Evolutionary conservation across 2,329 filamentous ascomycete genomes (phyloP).

Genomic region (Penicillium occitanis): DNA sequence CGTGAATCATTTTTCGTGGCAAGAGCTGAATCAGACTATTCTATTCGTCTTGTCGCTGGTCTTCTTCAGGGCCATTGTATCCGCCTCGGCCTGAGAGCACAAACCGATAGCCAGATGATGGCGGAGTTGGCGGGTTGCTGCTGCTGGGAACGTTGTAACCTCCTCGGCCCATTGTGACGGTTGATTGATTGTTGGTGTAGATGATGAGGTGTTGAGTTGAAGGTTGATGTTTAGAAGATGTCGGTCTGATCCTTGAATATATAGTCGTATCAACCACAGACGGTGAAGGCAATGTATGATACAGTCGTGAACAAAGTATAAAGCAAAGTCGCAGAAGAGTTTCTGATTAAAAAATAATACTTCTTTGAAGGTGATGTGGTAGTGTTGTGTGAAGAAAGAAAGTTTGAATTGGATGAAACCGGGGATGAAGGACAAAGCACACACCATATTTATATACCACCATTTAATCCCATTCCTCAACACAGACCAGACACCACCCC

Average conservation of each 20-base stretch:
- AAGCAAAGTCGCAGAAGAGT: not conserved
- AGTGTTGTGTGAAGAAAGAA: not conserved
- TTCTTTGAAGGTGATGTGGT: not conserved
- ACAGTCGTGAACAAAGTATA: not conserved
- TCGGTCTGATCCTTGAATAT: not conserved
- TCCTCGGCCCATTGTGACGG: slow-evolving; percentile 38
- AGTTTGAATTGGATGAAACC: not conserved
- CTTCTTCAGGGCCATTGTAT: slow-evolving; percentile 30
- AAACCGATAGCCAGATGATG: slow-evolving; percentile 14
- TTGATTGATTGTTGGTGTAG: not conserved
- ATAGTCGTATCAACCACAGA: not conserved
- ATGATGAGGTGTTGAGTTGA: not conserved
- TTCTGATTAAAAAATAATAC: not conserved
- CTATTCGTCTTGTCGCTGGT: slow-evolving; percentile 19
- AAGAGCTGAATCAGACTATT: slow-evolving; percentile 6
- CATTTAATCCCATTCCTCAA: not conserved
- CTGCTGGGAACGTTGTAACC: slow-evolving; percentile 35
- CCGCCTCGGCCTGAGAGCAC: slow-evolving; percentile 25
- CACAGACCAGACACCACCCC: not conserved
- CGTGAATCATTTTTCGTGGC: not conserved
- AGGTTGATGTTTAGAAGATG: not conserved
- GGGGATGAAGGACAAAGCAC: not conserved
- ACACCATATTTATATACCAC: not conserved
- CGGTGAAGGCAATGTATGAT: not conserved
- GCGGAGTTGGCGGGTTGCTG: slow-evolving; percentile 19